Evolutionary conservation across 495 filamentous ascomycete species (phyloP), one percentile per base, ranked within the genome.

Genomic region (Aspergillus egyptiacus): DNA sequence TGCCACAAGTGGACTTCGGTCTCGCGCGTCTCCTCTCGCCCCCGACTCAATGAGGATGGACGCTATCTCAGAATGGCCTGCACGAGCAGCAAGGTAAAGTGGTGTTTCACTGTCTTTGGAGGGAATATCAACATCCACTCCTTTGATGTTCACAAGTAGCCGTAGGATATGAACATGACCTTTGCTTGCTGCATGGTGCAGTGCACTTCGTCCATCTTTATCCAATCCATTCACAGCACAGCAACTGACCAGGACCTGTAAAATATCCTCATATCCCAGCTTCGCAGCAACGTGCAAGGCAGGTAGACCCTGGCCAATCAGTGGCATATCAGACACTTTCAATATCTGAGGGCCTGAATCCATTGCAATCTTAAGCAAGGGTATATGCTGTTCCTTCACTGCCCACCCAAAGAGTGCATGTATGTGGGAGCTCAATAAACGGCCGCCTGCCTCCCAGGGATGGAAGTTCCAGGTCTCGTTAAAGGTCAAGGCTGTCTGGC

Each of bases 361-460:
- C 8, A 53, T 6, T 14, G 27, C 56, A 43, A 57, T 43, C 4
- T 23, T 19, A 2, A 62, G 42, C 18, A 62, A 51, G 9, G 57
- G 53, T 20, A 13, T 9, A 50, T 60, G 57, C 23, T 39, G 40
- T 28, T 60, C 54, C 13, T 42, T 60, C 2, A 62, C 47, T 28
- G 57, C 54, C 54, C 54, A 62, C 37, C 57, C 54, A 28, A 64
- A 53, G 9, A 64, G 53, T n/a, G 43, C 46, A 54, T 61, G 60
- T 5, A 61, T 13, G 34, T 41, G 55, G 2, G 58, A 63, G 19
- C 7, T 6, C 17, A 36, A 20, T 36, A 58, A 63, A 13, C 55
- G 55, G 7, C 60, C 60, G 18, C 55, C 54, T 20, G 46, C 6
- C 0, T 36, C 11, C 61, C 54, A 61, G 30, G 58, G 61, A 39